Base-by-base conservation (phyloP, 139 green algal genomes). In the Chlorella sp. region DNA sequence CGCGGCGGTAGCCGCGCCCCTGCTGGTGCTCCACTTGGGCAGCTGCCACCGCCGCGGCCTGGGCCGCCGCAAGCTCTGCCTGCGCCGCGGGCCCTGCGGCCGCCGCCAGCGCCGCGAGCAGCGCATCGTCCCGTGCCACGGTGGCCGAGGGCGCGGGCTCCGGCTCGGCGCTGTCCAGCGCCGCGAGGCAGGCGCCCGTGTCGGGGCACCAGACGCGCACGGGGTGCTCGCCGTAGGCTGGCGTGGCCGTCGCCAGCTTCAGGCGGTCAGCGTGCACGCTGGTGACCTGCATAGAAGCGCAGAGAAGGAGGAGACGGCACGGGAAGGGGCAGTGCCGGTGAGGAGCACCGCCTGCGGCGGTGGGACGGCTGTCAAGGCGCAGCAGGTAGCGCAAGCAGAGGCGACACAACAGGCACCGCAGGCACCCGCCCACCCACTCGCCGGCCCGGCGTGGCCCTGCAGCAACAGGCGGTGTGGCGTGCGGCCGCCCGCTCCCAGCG, bases 121-220 rank as follows among this genome's bases (percentile, higher is more conserved):
- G n/a, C n/a, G n/a, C n/a, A n/a, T n/a, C n/a, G n/a, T n/a, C n/a
- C n/a, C n/a, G n/a, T n/a, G n/a, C n/a, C n/a, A n/a, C n/a, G n/a
- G n/a, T n/a, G n/a, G n/a, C n/a, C n/a, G n/a, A n/a, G n/a, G n/a
- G n/a, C n/a, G n/a, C n/a, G n/a, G n/a, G n/a, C n/a, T n/a, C 8
- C 2, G 68, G 69, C 40, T 48, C 36, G 45, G 43, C 50, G 60
- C 60, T 78, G 45, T 33, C 61, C 35, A 78, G 61, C 60, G 46
- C 46, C 5, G 60, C 61, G 35, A 78, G 46, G 36, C 43, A 64
- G 1, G 62, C 59, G 31, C 72, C 72, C 15, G n/a, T 53, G 45
- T 27, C 3, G 5, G 27, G 3, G 62, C 45, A 71, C 72, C 72
- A 78, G 33, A 55, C 72, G 2, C 72, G 59, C 46, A 78, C 6